Conservation (phyloP, 1,284 basidiomycete genomes). For the Marasmius sp. region DNA sequence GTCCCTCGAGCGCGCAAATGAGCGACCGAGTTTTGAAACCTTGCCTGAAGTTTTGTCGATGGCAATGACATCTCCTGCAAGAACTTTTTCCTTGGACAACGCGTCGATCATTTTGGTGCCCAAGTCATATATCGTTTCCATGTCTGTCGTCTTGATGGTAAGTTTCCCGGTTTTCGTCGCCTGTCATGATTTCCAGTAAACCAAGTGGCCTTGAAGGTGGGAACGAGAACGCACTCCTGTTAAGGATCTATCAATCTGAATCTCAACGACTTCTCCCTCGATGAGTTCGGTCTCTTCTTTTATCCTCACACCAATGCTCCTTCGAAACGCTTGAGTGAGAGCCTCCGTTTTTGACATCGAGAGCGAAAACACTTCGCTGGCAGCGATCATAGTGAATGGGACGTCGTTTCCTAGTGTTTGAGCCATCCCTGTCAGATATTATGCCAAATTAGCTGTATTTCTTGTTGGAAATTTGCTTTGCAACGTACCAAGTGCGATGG, state of each 20-base stretch:
- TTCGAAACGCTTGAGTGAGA: slow-evolving; percentile 92
- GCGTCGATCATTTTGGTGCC: slow-evolving; percentile 99
- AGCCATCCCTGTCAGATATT: slow-evolving; percentile 78
- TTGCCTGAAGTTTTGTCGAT: slow-evolving; percentile 99
- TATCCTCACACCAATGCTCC: slow-evolving; percentile 95
- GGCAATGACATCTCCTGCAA: slow-evolving; percentile 93
- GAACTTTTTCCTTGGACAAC: slow-evolving; percentile 93
- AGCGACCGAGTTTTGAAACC: slow-evolving; percentile 93
- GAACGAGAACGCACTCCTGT: slow-evolving; percentile 76
- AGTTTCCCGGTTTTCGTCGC: slow-evolving; percentile 98
- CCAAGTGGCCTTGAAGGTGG: slow-evolving; percentile 2
- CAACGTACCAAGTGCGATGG: slow-evolving; percentile 86
- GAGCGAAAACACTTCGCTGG: slow-evolving; percentile 95
- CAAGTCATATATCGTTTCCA: slow-evolving; percentile 99
- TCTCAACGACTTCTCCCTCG: slow-evolving; percentile 98
- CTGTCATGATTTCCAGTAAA: slow-evolving; percentile 39
- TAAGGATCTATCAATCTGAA: slow-evolving; percentile 95
- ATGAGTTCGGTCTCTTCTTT: slow-evolving; percentile 98
- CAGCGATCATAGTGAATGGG: slow-evolving; percentile 96
- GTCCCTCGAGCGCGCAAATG: slow-evolving; percentile 94
- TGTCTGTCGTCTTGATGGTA: slow-evolving; percentile 98
- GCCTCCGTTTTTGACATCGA: slow-evolving; percentile 99
- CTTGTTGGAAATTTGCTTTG: neutral
- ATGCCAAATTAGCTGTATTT: too few species aligned
- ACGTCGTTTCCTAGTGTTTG: slow-evolving; percentile 93